Conservation (phyloP, 202 grass and related monocot genomes). For the Alloteropsis angusta region DNA sequence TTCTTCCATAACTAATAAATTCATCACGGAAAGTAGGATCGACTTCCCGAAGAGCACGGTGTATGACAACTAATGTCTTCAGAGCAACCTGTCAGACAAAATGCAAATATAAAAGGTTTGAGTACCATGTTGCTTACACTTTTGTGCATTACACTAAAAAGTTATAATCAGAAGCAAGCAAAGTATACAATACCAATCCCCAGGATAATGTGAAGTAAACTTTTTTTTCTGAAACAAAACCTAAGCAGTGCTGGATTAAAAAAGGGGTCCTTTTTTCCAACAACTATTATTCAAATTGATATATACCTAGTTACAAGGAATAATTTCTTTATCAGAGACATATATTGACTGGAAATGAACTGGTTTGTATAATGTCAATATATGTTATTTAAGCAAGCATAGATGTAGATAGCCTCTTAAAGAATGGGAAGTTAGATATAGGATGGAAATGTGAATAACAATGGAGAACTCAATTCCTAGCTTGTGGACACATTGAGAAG, state of each 20-base stretch:
- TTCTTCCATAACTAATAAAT: slow-evolving; percentile 79
- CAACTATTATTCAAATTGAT: background rate
- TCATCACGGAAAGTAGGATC: slow-evolving; percentile 79
- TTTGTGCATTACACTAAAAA: background rate
- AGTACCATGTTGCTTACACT: background rate
- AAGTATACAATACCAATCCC: background rate
- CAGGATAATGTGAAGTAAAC: background rate
- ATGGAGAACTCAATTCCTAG: background rate
- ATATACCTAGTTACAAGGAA: background rate
- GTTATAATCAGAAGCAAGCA: background rate
- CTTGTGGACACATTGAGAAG: background rate
- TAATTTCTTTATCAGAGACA: background rate
- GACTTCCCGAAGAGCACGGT: slow-evolving; percentile 79
- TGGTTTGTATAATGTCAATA: background rate
- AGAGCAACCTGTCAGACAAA: slow-evolving; percentile 62
- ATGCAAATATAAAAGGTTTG: background rate
- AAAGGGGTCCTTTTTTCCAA: background rate
- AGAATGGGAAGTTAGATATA: background rate
- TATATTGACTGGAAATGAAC: background rate
- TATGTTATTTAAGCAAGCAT: background rate
- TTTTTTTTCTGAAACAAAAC: background rate
- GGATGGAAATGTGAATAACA: background rate
- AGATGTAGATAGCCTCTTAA: background rate
- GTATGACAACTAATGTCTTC: slow-evolving; percentile 78
- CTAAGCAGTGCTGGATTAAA: background rate